Conservation (phyloP, 1,284 basidiomycete species). For the Leccinum solheimii region DNA sequence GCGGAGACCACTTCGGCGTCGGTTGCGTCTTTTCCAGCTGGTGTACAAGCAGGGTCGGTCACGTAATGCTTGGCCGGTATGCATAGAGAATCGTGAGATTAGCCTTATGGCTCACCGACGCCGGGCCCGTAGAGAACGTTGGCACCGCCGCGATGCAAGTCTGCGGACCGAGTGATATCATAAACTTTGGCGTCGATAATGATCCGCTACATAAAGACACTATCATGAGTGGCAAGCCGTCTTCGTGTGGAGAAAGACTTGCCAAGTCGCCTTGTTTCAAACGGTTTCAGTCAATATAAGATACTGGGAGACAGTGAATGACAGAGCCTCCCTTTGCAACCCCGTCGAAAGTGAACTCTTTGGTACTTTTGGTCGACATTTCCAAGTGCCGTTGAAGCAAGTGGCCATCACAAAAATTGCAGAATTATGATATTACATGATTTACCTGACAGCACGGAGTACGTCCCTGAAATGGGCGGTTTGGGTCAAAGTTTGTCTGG, state of each 20-base stretch:
- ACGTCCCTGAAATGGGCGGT: no score
- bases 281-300: no score
- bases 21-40: conserved; percentile 82
- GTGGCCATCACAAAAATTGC: neutral
- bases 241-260: conserved; percentile 21
- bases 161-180: conserved; percentile 62
- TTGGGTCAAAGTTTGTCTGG: no score
- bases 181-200: conserved; percentile 69
- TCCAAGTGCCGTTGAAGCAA: neutral
- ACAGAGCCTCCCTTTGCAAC: conserved; percentile 48
- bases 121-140: conserved; percentile 48
- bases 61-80: neutral
- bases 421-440: no score
- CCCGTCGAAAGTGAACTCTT: conserved; percentile 50
- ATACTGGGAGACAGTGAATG: neutral
- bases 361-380: conserved; percentile 32
- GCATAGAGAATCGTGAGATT: no score
- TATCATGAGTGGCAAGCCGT: conserved; percentile 1
- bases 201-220: conserved; percentile 48
- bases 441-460: no score
- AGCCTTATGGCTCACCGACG: conserved; percentile 37
- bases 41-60: neutral
- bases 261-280: conserved; percentile 59
- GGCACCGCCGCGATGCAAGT: conserved; percentile 67
- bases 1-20: conserved; percentile 72